Base-by-base conservation (phyloP, 2,329 filamentous ascomycete genomes). In the Xenosphaeropsis pyriputrescens region DNA sequence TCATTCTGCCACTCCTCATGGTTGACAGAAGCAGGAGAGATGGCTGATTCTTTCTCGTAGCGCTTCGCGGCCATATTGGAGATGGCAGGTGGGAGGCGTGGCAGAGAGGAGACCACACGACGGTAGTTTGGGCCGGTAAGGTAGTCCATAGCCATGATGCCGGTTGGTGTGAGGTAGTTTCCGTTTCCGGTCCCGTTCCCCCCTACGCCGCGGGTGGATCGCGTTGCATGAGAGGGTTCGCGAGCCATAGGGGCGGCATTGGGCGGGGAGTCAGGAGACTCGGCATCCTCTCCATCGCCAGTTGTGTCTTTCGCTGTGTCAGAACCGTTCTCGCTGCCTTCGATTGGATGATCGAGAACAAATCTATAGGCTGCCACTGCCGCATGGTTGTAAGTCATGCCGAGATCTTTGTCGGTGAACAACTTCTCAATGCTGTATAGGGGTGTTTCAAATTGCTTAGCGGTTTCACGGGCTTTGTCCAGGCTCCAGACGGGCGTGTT, bases 331-430 rank as follows among this genome's bases (percentile, higher is more conserved):
- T 50, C 50, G 6, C 48, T 51, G 17, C 41, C 38, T 34, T 45
- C 46, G 2, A 48, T 46, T 36, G 47, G 44, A 50, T 75, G 72
- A 29, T 71, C 68, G 37, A 76, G 56, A 40, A 79, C 64, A 48
- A 75, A 71, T 43, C 72, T 70, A 52, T 78, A 71, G 7, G 76
- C 68, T 2, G 74, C 74, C 15, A 77, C 49, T 19, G 75, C 74
- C 5, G 76, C 70, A 4, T 64, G 59, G 42, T 78, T 79, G 53
- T 79, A 79, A 18, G 72, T 72, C 61, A 80, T 67, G 4, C 70
- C 66, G 19, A 81, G 63, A 57, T 81, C 76, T 56, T 77, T 79
- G 47, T 81, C 76, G 0, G 75, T 80, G 36, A 81, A 81, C 29
- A 81, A 67, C 59, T 79, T 79, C 48, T 80, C 75, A 41, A 81